phyloP scores from a whole-genome alignment of 441 rosid species.

The Sinapis alba region DNA sequence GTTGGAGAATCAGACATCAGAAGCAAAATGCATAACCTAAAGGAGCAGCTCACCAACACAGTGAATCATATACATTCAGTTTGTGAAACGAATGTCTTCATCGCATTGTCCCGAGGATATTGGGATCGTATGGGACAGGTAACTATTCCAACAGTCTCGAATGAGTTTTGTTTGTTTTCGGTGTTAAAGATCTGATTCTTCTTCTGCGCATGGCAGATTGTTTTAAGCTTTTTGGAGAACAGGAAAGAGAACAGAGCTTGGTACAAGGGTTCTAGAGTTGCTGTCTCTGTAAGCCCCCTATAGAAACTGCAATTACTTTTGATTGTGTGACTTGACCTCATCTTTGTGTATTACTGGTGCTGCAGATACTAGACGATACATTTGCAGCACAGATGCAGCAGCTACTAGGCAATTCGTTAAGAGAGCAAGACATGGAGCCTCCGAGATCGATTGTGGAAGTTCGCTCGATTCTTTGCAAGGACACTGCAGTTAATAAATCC shows the following conservation, averaged over 20 bases:
- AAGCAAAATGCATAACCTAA: slow-evolving; percentile 79
- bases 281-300: slow-evolving; percentile 61
- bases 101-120: slow-evolving; percentile 82
- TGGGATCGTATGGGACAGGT: slow-evolving; percentile 99
- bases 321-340: background rate
- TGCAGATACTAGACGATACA: slow-evolving; percentile 71
- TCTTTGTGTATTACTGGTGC: background rate
- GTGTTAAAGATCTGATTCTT: slow-evolving; percentile 9
- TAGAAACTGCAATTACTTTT: background rate
- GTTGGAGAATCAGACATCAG: slow-evolving; percentile 82
- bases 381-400: slow-evolving; percentile 76
- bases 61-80: slow-evolving; percentile 78
- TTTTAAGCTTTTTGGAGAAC: slow-evolving; percentile 86
- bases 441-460: slow-evolving; percentile 76
- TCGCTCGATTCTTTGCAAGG: slow-evolving; percentile 73
- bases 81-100: slow-evolving; percentile 80
- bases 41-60: slow-evolving; percentile 77
- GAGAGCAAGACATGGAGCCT: slow-evolving; percentile 70
- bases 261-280: slow-evolving; percentile 94
- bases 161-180: background rate
- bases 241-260: slow-evolving; percentile 96
- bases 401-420: slow-evolving; percentile 61
- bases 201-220: slow-evolving; percentile 53
- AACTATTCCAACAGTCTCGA: slow-evolving; percentile 11
- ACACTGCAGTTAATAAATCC: slow-evolving; percentile 56